Evolutionary conservation across 2,329 filamentous ascomycete species (phyloP), one percentile per base, ranked within the genome.

Genomic region (Pezicula radicicola): DNA sequence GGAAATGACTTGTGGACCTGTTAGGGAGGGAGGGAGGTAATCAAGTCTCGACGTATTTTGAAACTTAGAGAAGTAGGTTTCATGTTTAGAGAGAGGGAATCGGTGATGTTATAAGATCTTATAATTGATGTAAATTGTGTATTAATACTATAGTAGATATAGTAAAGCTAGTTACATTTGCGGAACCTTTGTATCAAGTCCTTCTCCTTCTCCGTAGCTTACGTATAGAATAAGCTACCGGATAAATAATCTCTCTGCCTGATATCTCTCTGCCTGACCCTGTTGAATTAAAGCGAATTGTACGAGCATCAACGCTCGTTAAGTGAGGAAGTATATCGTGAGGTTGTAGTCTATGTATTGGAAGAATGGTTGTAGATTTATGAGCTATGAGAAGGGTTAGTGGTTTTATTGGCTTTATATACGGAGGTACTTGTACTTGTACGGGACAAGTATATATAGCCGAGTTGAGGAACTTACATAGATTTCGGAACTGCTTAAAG

Each of bases 401-500:
- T 35, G 25, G 15, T 45, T 49, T 19, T 33, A 28, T 48, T 28
- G 36, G n/a, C 33, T 33, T 43, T n/a, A 44, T 21, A 21, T 21
- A 21, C 21, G 5, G 21, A 21, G 21, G 21, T n/a, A n/a, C n/a
- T n/a, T n/a, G n/a, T n/a, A n/a, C n/a, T n/a, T n/a, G n/a, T n/a
- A n/a, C n/a, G n/a, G n/a, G n/a, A n/a, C n/a, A 5, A 3, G 21
- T 21, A 21, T 3, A 5, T 21, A 21, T 21, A 21, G 21, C 21
- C 5, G 21, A 21, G 5, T 5, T 21, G 5, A 21, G 18, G 19
- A 43, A 55, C 49, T 48, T 51, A 57, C 52, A 53, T 30, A 45
- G 19, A 48, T 28, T 13, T 15, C 45, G 36, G 42, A 46, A 50
- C 16, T 57, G 53, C n/a, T 55, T 53, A 33, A 57, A 49, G 35